Evolutionary conservation across 2,329 filamentous ascomycete genomes (phyloP).

Genomic region (Colletotrichum ledebouriae): DNA sequence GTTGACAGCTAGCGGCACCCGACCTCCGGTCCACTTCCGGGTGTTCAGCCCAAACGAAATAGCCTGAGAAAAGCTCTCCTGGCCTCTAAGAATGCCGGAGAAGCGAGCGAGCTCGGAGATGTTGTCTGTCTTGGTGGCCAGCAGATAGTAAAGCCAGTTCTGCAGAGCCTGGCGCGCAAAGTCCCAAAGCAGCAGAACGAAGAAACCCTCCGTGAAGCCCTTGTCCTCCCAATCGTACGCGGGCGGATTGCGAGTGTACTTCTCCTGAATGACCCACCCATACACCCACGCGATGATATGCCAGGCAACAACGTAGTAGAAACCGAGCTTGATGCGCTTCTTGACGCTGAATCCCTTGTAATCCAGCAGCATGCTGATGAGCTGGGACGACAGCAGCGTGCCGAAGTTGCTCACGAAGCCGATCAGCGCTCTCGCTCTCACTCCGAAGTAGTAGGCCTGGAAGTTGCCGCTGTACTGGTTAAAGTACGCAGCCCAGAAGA

Average conservation of each 20-base stretch:
- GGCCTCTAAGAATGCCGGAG: slow-evolving; percentile 55
- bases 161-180: slow-evolving; percentile 66
- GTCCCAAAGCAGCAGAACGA: slow-evolving; percentile 62
- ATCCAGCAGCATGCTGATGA: slow-evolving; percentile 61
- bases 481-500: slow-evolving; percentile 49
- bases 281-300: slow-evolving; percentile 66
- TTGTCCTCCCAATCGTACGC: slow-evolving; percentile 56
- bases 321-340: slow-evolving; percentile 57
- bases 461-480: slow-evolving; percentile 60
- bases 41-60: slow-evolving; percentile 57
- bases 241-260: slow-evolving; percentile 59
- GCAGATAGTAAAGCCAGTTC: slow-evolving; percentile 69
- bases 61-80: slow-evolving; percentile 58
- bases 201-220: slow-evolving; percentile 62
- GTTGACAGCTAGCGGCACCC: slow-evolving; percentile 55
- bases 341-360: slow-evolving; percentile 54
- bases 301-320: slow-evolving; percentile 59
- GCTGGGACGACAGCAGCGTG: slow-evolving; percentile 57
- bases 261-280: slow-evolving; percentile 65
- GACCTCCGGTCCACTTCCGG: slow-evolving; percentile 53
- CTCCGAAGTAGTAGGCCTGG: slow-evolving; percentile 55
- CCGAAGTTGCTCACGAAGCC: slow-evolving; percentile 56
- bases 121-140: slow-evolving; percentile 68
- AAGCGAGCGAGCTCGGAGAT: slow-evolving; percentile 64
- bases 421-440: slow-evolving; percentile 61